Base-by-base conservation (phyloP, 306 rosid genomes). In the Bauhinia variegata region DNA sequence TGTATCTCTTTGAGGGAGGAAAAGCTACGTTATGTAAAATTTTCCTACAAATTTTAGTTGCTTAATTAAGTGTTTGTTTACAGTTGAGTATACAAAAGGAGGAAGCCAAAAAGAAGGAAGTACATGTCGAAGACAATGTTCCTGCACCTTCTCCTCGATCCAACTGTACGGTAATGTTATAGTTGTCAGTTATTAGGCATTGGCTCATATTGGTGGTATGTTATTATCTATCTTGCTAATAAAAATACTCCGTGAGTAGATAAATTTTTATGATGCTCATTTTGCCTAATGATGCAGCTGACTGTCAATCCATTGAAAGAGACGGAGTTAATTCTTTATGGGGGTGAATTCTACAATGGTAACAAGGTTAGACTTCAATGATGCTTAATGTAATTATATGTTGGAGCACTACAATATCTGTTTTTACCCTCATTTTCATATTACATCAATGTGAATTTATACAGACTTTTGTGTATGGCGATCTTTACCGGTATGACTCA, bases 341-440 rank as follows among this genome's bases (percentile, higher is more conserved):
- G 99, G 56, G 99, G 99, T 34, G 99, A 93, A 82, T 93, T 93
- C 73, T 93, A 93, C 84, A 93, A 93, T 28, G 99, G 99, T 15
- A 86, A 84, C 65, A 93, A 90, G 97, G 99, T 92, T 67, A 53
- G 80, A 54, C 4, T 69, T 44, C 39, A 37, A 34, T 12, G 13
- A 1, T 54, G 5, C 14, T 47, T 31, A 7, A 5, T 46, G 32
- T 10, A 41, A 4, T n/a, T 57, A 5, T 18, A 36, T 74, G 54
- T 56, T 58, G 48, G 61, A 63, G 49, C 15, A 11, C 49, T 46
- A 1, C 67, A 39, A 31, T 0, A 11, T n/a, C 33, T 8, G 14
- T 57, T 2, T 38, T 56, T 11, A 12, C 34, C 31, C 65, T 73
- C 49, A 17, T 47, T 17, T 55, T 55, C 54, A 23, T 31, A 6